Percentiles rank a stretch among this genome's conserved stretches.
These are phyloP conservation scores for Arabidopsis arenosa DNA, from an alignment of 345 rosid species.

Conservation along the genomic window DNA sequence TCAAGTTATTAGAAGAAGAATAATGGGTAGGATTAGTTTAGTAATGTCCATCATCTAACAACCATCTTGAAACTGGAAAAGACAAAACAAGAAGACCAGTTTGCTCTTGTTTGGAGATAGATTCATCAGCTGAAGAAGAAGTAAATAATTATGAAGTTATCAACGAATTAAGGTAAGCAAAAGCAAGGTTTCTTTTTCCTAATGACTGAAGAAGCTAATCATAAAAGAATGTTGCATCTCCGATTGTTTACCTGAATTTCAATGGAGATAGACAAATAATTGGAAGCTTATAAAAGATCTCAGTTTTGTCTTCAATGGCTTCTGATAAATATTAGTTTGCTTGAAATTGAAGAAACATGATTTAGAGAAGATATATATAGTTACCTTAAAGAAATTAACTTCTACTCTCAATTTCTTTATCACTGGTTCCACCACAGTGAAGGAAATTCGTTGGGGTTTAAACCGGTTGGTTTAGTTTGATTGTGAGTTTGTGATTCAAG, in stretches of 20 bases:
- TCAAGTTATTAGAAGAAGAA: constrained; percentile 12
- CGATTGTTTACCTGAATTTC: not conserved
- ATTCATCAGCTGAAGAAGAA: not conserved
- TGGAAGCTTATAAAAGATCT: not conserved
- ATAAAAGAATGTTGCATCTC: not conserved
- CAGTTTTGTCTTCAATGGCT: not conserved
- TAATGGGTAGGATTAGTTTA: constrained; percentile 28
- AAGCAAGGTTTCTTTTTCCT: constrained; percentile 20
- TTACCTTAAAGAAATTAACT: not conserved
- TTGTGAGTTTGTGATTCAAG: not conserved
- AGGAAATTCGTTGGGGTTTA: too few species aligned
- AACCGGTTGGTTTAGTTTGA: too few species aligned
- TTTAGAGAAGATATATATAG: not conserved
- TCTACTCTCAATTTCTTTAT: not conserved
- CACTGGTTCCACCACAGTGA: too few species aligned
- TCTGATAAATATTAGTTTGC: not conserved
- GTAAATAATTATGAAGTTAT: not conserved
- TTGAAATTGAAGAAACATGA: not conserved
- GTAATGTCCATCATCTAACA: constrained; percentile 26
- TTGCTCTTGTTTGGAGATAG: not conserved
- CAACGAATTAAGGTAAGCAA: not conserved
- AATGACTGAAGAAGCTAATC: not conserved
- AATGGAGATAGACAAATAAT: not conserved
- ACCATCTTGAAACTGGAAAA: constrained; percentile 3
- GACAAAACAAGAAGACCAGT: constrained; percentile 16